Evolutionary conservation across 768 basidiomycete species (phyloP), one percentile per base, ranked within the genome.

Genomic region (Pulveroboletus sp.): DNA sequence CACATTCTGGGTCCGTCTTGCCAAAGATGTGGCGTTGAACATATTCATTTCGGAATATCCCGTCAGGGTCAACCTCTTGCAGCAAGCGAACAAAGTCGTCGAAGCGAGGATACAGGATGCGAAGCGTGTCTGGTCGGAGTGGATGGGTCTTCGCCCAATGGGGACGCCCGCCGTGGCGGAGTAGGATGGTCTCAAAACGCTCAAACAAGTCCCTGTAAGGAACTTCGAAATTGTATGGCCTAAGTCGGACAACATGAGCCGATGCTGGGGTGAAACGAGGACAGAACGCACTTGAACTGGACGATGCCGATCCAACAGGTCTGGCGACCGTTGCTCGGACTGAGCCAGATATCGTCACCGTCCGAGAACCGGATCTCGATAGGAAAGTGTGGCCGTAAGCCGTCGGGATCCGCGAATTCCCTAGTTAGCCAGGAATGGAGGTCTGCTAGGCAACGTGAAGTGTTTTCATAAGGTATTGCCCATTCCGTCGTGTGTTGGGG

Each of bases 261-360:
- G n/a, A n/a, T n/a, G n/a, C n/a, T n/a, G n/a, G 12, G 27, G 27
- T 29, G 27, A 6, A 12, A 12, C 12, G 27, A 29, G 6, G 27
- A 12, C 12, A 29, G 6, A 29, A 12, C 12, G 27, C 27, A 29
- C 95, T 91, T 92, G 74, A 85, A 99, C 63, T 94, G 91, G n/a
- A 96, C 81, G 45, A 98, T 82, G n/a, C 96, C 96, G 51, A 99
- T 90, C 89, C 93, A 99, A 58, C 85, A 88, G 8, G 88, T 93
- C 64, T 71, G 73, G 49, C 82, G 77, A 45, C 85, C 85, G 62
- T 81, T 82, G 61, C 86, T 86, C 2, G 96, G 96, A 64, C 89
- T 92, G 27, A 99, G 75, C 91, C 91, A 97, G 45, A 96, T 89
- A 62, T 96, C 90, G 68, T 98, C 96, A 20, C 76, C 74, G 13